These are phyloP conservation scores for Stephania yunnanensis DNA, from an alignment of 164 flowering plant genomes.

Conservation along the genomic window DNA sequence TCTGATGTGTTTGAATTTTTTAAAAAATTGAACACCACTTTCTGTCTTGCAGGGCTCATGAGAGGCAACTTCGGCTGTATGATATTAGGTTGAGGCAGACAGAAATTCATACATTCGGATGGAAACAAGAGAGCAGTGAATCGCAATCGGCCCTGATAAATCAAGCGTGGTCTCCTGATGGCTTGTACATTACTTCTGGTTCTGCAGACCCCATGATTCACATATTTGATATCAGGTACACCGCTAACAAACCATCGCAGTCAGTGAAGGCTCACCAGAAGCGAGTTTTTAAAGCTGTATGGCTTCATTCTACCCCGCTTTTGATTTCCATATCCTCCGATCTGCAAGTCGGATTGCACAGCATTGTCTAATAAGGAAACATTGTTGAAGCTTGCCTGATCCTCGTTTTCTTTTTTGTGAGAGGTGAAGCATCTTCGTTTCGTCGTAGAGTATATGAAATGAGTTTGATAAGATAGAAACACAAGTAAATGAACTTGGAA, in stretches of 20 bases:
- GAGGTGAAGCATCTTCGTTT: background rate
- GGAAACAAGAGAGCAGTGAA: constrained; percentile 92
- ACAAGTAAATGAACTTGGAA: background rate
- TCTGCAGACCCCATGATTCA: constrained; percentile 88
- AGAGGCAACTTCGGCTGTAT: constrained; percentile 70
- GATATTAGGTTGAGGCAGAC: constrained; percentile 68
- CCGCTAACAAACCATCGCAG: constrained; percentile 59
- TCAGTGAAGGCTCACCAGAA: constrained; percentile 87
- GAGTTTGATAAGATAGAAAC: background rate
- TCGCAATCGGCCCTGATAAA: constrained; percentile 90
- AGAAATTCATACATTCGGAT: constrained; percentile 79
- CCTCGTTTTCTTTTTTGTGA: constrained; percentile 5
- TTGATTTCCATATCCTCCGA: constrained; percentile 88
- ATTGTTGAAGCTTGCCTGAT: background rate
- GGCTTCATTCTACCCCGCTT: constrained; percentile 76
- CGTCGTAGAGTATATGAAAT: background rate
- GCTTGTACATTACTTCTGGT: constrained; percentile 74
- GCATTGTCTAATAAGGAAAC: constrained; percentile 15
- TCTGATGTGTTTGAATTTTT: background rate
- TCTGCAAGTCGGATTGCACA: constrained; percentile 78
- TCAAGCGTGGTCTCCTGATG: constrained; percentile 96
- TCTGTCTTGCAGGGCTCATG: constrained; percentile 51
- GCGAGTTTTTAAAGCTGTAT: constrained; percentile 82
- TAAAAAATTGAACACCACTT: background rate
- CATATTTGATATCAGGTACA: constrained; percentile 81